Evolutionary conservation across 495 filamentous ascomycete species (phyloP), one percentile per base, ranked within the genome.

Genomic region (Penicillium flavigenum): DNA sequence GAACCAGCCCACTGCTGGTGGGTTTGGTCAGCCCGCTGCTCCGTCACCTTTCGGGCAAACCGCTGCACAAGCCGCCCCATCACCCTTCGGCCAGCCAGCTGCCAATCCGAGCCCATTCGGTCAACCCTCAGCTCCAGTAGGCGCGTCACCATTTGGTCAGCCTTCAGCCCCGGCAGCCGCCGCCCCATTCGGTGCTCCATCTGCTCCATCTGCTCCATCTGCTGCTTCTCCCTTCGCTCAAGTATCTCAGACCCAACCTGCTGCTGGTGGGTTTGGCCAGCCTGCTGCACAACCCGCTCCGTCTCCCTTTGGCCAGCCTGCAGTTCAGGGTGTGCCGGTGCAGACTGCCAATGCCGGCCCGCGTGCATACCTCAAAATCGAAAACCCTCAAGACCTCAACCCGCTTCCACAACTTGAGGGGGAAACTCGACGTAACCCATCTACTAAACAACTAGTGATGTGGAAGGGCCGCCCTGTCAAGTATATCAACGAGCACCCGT

Each of bases 391-490:
- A 45, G 68, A 69, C 1, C 63, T 73, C 45, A 73, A 62, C 51
- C 77, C 69, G 38, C 67, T 76, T 9, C 77, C 74, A 45, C 64
- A 59, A 14, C 57, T 80, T 7, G 56, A 61, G 38, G 73, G 75
- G 10, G 68, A 76, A 32, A 79, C 76, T 10, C 54, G 67, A 20
- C 69, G 70, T 39, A 63, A 80, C 46, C 68, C 72, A 10, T 51
- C 56, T 27, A 75, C 67, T 11, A 70, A 76, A 7, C 64, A 63
- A 32, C 61, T 85, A 2, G 57, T 63, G 0, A 71, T 63, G 32
- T 86, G 81, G 81, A 84, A 84, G 62, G 79, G 80, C n/a, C 76
- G 73, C 29, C 76, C 76, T 0, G 82, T 86, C 1, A 68, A 72
- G 26, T 84, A 85, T 60, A 67, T 80, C 51, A 69, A 82, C 39